Evolutionary conservation across 2,329 filamentous ascomycete genomes (phyloP), one percentile per base, ranked within the genome.

Genomic region (Colletotrichum euphorbiae): DNA sequence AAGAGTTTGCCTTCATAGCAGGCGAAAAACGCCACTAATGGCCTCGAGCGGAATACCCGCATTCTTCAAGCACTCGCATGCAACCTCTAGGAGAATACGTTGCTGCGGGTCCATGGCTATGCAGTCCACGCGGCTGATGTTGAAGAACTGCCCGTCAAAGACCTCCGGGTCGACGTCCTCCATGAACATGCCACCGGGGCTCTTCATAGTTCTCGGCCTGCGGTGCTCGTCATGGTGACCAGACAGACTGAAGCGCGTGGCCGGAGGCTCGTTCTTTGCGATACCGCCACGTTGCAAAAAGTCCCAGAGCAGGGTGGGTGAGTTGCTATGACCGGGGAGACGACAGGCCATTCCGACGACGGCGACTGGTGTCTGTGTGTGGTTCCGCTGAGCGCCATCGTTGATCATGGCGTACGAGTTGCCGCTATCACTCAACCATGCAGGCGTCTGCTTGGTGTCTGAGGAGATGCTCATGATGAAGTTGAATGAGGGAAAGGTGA

Each of bases 21-120:
- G n/a, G n/a, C n/a, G n/a, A n/a, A n/a, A n/a, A n/a, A n/a, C 28
- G 6, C 33, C 62, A 1, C 33, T 40, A 2, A 43, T 15, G 1
- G 4, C 4, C 1, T 52, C 52, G 3, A 64, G 43, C 2, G 62
- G 52, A 0, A 63, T 9, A 1, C 58, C 56, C 2, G 36, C 61
- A 28, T 70, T 72, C 58, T 73, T 73, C 31, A 76, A 65, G 15
- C 70, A 70, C 60, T 76, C 75, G 52, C 72, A 78, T 1, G 69
- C 69, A 7, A 72, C 71, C 50, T 77, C 74, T 0, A 87, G 79
- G 0, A 85, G 75, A 13, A 85, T 75, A 19, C 84, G 75, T 67
- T 85, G 83, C 58, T 85, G 83, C 3, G 84, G 84, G 59, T 87
- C 85, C 66, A 86, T 83, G 3, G 84, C 83, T n/a, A 80, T 79